Evolutionary conservation across 768 basidiomycete species (phyloP).

Genomic region (Mycena maculata): DNA sequence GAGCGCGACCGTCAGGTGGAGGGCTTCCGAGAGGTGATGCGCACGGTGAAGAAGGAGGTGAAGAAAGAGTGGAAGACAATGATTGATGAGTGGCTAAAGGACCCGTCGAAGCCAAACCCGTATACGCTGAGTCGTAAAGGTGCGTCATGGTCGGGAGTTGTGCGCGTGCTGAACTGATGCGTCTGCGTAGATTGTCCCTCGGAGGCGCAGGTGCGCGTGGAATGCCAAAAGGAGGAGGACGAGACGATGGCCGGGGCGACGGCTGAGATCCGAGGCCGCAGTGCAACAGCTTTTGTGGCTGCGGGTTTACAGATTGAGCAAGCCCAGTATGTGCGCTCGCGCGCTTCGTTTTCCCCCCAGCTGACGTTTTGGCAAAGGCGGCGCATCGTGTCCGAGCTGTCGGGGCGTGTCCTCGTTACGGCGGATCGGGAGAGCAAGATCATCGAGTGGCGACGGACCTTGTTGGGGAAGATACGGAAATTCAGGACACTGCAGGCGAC

Average conservation of each 20-base stretch:
- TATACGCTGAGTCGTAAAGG: neutral
- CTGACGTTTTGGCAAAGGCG: neutral
- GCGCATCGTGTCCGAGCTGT: slow-evolving; percentile 1
- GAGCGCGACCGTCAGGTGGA: slow-evolving; percentile 15
- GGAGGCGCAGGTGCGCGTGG: neutral
- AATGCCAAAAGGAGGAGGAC: neutral
- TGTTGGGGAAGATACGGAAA: slow-evolving; percentile 4
- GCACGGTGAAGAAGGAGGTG: neutral
- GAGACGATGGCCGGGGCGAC: neutral
- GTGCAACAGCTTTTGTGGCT: slow-evolving; percentile 10
- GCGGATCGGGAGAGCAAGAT: slow-evolving; percentile 8
- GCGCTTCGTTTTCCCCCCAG: no score
- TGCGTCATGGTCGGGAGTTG: neutral
- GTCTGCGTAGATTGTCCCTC: neutral
- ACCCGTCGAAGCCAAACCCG: slow-evolving; percentile 7
- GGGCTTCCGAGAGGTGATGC: slow-evolving; percentile 2
- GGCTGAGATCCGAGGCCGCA: neutral
- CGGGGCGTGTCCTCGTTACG: neutral
- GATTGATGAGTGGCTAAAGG: slow-evolving; percentile 16
- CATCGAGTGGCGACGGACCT: slow-evolving; percentile 19
- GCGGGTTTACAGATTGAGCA: slow-evolving; percentile 27
- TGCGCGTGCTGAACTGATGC: no score
- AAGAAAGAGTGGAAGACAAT: slow-evolving; percentile 8
- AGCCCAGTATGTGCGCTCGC: slow-evolving; percentile 29
- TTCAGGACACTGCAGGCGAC: slow-evolving; percentile 13